phyloP scores from a whole-genome alignment of 805 yeast genomes.

The Debaryomyces tyrocola region DNA sequence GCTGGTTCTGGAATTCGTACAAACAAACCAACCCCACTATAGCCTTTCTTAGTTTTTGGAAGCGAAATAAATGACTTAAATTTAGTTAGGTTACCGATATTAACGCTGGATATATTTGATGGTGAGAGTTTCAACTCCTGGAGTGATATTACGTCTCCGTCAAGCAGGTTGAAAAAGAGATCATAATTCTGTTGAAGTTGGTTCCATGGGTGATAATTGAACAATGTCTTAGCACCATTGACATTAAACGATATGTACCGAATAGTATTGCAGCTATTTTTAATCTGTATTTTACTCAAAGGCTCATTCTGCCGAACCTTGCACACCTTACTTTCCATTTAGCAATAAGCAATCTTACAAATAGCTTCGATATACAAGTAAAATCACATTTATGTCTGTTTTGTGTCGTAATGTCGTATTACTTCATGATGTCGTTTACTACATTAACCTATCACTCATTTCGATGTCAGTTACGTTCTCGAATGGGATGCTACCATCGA shows the following conservation, averaged over 20 bases:
- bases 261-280: constrained; percentile 14
- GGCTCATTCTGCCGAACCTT: constrained; percentile 8
- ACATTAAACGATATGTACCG: constrained; percentile 77
- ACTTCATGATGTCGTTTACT: too few relatives aligned
- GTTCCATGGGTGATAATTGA: constrained; percentile 85
- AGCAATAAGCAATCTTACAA: background rate
- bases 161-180: constrained; percentile 50
- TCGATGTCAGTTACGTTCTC: too few relatives aligned
- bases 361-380: too few relatives aligned
- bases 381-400: background rate
- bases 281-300: constrained; percentile 9
- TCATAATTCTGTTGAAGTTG: constrained; percentile 36
- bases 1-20: constrained; percentile 49
- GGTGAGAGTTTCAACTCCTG: constrained; percentile 75
- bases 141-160: constrained; percentile 77
- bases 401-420: background rate
- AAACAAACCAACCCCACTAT: constrained; percentile 89
- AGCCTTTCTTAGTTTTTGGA: constrained; percentile 73
- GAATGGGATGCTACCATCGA: too few relatives aligned
- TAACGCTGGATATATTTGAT: constrained; percentile 24
- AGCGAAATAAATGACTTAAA: constrained; percentile 68
- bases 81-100: constrained; percentile 54
- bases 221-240: constrained; percentile 78
- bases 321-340: background rate
- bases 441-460: too few relatives aligned